Percentiles rank a stretch among this genome's conserved stretches.
Conservation (phyloP, 192 early-diverging fungal species). For the Coemansia sp. region DNA sequence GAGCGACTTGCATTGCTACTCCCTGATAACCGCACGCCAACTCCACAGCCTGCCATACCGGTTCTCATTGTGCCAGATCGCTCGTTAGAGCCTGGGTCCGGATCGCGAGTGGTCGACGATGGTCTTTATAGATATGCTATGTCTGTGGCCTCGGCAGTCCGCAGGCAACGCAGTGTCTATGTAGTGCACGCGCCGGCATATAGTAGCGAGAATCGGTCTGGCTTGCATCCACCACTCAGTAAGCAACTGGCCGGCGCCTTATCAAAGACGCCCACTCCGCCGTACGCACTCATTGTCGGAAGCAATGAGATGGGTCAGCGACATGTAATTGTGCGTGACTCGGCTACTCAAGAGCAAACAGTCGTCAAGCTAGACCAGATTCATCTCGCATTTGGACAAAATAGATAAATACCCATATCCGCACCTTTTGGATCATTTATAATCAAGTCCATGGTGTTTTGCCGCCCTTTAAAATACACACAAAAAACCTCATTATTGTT, state of each 20-base stretch:
- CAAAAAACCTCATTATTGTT: too few species aligned
- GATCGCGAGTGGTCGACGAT: slow-evolving; percentile 1
- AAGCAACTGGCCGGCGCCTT: slow-evolving; percentile 36
- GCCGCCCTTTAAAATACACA: background rate
- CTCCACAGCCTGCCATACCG: slow-evolving; percentile 13
- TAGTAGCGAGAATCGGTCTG: background rate
- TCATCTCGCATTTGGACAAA: slow-evolving; percentile 2
- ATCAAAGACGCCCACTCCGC: slow-evolving; percentile 2
- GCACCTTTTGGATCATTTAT: background rate
- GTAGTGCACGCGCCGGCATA: slow-evolving; percentile 12
- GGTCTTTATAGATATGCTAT: slow-evolving; percentile 31
- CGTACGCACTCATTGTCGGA: slow-evolving; percentile 27
- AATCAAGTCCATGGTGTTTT: background rate
- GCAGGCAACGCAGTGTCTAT: slow-evolving; percentile 11
- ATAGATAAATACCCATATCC: background rate
- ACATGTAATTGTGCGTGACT: slow-evolving; percentile 13
- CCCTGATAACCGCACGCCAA: background rate
- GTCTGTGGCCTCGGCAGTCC: slow-evolving; percentile 17
- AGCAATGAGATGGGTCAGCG: slow-evolving; percentile 16
- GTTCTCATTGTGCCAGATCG: slow-evolving; percentile 34
- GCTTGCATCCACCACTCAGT: slow-evolving; percentile 14
- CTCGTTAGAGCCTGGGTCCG: background rate
- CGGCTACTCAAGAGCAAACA: slow-evolving; percentile 9
- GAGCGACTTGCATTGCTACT: slow-evolving; percentile 59
- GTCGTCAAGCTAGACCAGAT: slow-evolving; percentile 2